phyloP scores from a whole-genome alignment of 2,329 filamentous ascomycete genomes.

The Fusarium abutilonis region DNA sequence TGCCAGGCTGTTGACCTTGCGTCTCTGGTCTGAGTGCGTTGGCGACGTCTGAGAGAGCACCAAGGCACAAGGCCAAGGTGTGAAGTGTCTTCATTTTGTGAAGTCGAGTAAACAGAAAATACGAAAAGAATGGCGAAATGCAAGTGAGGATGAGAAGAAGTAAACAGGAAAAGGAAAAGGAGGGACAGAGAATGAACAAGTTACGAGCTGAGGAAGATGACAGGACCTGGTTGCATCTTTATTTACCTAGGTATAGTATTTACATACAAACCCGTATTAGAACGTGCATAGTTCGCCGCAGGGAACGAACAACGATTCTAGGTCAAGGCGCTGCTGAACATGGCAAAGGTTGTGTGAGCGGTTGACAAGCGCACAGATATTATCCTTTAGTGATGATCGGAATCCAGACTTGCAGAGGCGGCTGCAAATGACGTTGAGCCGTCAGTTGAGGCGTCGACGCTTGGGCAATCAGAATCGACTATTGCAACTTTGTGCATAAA shows the following conservation, averaged over 20 bases:
- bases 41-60: conserved; percentile 6
- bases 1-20: conserved; percentile 20
- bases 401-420: neutral
- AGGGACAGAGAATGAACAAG: conserved; percentile 6
- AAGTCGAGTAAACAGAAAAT: neutral
- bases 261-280: neutral
- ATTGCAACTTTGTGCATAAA: neutral
- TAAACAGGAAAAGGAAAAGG: conserved; percentile 7
- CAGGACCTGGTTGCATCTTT: conserved; percentile 18
- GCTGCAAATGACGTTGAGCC: conserved; percentile 12
- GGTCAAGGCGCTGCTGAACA: conserved; percentile 18
- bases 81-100: conserved; percentile 14
- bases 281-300: neutral
- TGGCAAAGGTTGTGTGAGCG: conserved; percentile 4
- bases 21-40: conserved; percentile 13
- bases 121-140: neutral
- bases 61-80: conserved; percentile 21
- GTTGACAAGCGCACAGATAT: conserved; percentile 10
- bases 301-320: neutral
- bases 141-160: neutral
- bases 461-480: conserved; percentile 3
- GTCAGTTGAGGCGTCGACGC: conserved; percentile 25
- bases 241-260: neutral
- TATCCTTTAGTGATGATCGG: neutral
- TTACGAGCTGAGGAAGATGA: neutral